Evolutionary conservation across 2,329 filamentous ascomycete genomes (phyloP), one percentile per base, ranked within the genome.

Genomic region (Graphium sp.): DNA sequence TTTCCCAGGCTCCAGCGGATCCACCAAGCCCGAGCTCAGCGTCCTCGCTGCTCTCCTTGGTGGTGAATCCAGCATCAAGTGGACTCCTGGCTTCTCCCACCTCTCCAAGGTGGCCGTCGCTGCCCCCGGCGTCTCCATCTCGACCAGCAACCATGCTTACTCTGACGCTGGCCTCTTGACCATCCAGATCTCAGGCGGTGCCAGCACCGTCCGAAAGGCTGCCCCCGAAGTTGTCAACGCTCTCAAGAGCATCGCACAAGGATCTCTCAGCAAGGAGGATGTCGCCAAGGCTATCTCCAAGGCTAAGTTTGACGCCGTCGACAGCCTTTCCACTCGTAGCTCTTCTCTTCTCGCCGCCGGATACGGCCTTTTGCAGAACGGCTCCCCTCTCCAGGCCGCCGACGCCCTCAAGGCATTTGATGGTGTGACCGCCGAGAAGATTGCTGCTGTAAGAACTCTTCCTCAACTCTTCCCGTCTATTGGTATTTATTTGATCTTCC

Each of bases 121-220:
- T 25, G 61, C 71, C 44, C 63, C 74, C 21, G 71, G 73, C 39
- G 70, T 79, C 37, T 66, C 62, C 29, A 69, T 83, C 44, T 64
- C 69, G 21, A 82, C 87, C 37, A 68, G 74, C 45, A 87, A 89
- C 58, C 60, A 74, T 40, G 67, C 76, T 39, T 98, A 94, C 71
- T 93, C 87, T 11, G 89, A 98, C 48, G 82, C 89, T 39, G 87
- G 89, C 45, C 78, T 98, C 26, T 62, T 98, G 40, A 71, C 80
- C 45, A 72, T 94, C 43, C 74, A 82, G 49, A 66, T 98, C 42
- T 71, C 64, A 32, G 91, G 89, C 33, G 59, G 72, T 28, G 80
- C 83, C 25, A 49, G 62, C 29, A 73, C 77, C 38, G 73, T 98
- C 39, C 69, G 73, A 39, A 66, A 70, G 46, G 80, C 75, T 33